phyloP scores from a whole-genome alignment of 768 basidiomycete genomes.

The Hirschioporus abietinus region DNA sequence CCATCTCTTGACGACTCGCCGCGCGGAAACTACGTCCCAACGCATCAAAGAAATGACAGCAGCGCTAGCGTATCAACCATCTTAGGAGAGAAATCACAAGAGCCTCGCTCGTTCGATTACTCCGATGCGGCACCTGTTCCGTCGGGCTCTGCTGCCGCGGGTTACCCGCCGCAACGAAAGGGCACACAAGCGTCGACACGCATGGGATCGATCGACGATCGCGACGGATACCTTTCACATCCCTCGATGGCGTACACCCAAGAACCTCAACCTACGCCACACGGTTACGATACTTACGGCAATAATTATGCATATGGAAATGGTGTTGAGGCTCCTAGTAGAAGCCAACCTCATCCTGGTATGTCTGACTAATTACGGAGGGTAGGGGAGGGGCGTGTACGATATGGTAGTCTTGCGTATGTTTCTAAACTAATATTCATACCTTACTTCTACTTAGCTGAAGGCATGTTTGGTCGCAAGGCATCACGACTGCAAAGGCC shows the following conservation, averaged over 20 bases:
- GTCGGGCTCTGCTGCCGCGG: constrained; percentile 14
- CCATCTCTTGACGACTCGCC: constrained; percentile 34
- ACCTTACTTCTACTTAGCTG: constrained; percentile 8
- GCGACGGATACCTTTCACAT: constrained; percentile 9
- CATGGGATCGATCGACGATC: constrained; percentile 14
- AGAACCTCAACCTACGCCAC: constrained; percentile 34
- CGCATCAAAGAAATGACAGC: constrained; percentile 53
- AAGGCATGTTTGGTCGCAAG: constrained; percentile 17
- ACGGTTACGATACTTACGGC: constrained; percentile 29
- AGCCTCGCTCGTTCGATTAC: constrained; percentile 34
- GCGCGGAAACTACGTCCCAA: constrained; percentile 27
- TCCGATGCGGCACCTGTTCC: constrained; percentile 27
- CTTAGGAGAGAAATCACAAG: constrained; percentile 41
- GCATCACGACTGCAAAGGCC: constrained; percentile 10
- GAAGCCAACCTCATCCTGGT: constrained; percentile 43
- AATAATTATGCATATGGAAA: constrained; percentile 17
- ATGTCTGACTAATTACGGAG: constrained; percentile 24
- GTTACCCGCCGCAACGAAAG: constrained; percentile 18
- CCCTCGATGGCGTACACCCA: constrained; percentile 34
- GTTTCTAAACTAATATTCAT: neutral
- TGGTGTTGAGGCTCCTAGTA: constrained; percentile 31
- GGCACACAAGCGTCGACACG: constrained; percentile 16
- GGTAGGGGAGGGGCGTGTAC: neutral
- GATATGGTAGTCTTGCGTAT: constrained; percentile 3
- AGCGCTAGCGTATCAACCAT: constrained; percentile 51